Evolutionary conservation across 2,329 filamentous ascomycete genomes (phyloP).

Genomic region (Stemphylium lycopersici): DNA sequence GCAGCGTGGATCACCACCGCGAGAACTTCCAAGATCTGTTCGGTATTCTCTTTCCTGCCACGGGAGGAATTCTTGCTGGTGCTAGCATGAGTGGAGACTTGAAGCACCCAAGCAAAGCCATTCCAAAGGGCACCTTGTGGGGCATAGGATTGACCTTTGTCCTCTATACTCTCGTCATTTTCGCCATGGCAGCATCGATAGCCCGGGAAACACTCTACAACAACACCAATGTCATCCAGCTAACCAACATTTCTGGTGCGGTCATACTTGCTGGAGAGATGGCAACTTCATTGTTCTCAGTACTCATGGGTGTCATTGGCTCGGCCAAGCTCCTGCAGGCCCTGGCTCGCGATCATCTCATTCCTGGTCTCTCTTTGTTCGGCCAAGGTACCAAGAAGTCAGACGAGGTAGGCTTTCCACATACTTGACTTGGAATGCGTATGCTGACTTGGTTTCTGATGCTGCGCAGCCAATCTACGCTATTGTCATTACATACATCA

Average conservation of each 20-base stretch:
- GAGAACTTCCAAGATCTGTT: conserved; percentile 82
- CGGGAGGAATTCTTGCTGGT: conserved; percentile 68
- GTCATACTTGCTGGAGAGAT: conserved; percentile 82
- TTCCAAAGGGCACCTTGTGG: conserved; percentile 82
- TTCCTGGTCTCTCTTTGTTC: conserved; percentile 77
- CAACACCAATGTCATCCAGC: conserved; percentile 80
- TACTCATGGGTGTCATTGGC: conserved; percentile 85
- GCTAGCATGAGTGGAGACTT: conserved; percentile 91
- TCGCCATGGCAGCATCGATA: conserved; percentile 78
- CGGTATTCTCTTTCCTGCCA: conserved; percentile 81
- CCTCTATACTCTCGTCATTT: conserved; percentile 75
- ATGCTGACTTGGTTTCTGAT: neutral
- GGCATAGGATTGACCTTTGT: conserved; percentile 77
- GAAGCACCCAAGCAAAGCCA: conserved; percentile 80
- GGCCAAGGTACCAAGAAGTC: conserved; percentile 72
- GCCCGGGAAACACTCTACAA: conserved; percentile 74
- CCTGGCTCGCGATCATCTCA: conserved; percentile 76
- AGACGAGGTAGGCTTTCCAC: conserved; percentile 60
- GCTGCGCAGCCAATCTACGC: conserved; percentile 66
- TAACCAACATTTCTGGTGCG: conserved; percentile 77
- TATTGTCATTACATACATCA: conserved; percentile 74
- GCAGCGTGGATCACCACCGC: conserved; percentile 65
- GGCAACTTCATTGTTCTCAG: conserved; percentile 82
- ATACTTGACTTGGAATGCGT: neutral
- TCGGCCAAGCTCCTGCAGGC: conserved; percentile 85